These are phyloP conservation scores for Xylaria sp. DNA, from an alignment of 2,329 filamentous ascomycete species.

Conservation along the genomic window DNA sequence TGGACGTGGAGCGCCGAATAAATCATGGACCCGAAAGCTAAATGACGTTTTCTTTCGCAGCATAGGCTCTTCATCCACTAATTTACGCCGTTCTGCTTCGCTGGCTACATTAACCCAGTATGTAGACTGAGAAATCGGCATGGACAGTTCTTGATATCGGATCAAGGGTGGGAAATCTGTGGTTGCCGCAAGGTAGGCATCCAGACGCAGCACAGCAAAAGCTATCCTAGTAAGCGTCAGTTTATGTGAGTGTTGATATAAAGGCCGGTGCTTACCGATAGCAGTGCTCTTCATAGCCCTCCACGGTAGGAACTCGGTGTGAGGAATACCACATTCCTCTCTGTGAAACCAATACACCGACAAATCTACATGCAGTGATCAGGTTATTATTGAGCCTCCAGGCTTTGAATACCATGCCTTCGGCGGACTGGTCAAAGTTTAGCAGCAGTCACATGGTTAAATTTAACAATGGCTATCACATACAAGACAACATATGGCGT, in stretches of 20 bases:
- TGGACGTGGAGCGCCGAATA: constrained; percentile 42
- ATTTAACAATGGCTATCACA: neutral
- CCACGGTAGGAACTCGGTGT: constrained; percentile 7
- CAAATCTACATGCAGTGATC: constrained; percentile 41
- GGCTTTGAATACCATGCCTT: constrained; percentile 41
- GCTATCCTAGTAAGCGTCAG: constrained; percentile 36
- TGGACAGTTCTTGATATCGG: constrained; percentile 43
- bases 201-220: constrained; percentile 43
- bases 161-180: constrained; percentile 42
- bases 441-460: neutral
- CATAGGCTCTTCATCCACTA: constrained; percentile 23
- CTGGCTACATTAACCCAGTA: constrained; percentile 38
- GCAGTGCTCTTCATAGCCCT: constrained; percentile 37
- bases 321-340: constrained; percentile 30
- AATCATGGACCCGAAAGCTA: constrained; percentile 39
- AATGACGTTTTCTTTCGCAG: constrained; percentile 33
- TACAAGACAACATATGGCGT: constrained; percentile 40
- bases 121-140: constrained; percentile 42
- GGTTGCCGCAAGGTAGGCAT: constrained; percentile 42
- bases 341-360: constrained; percentile 41
- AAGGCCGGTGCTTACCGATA: constrained; percentile 33
- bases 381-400: constrained; percentile 39
- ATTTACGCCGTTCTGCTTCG: constrained; percentile 39
- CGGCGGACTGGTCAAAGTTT: constrained; percentile 30
- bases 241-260: constrained; percentile 1